Percentiles rank a stretch among this genome's conserved stretches.
Evolutionary conservation across 2,329 filamentous ascomycete genomes (phyloP).

Genomic region (Chrysoporthe austroafricana): DNA sequence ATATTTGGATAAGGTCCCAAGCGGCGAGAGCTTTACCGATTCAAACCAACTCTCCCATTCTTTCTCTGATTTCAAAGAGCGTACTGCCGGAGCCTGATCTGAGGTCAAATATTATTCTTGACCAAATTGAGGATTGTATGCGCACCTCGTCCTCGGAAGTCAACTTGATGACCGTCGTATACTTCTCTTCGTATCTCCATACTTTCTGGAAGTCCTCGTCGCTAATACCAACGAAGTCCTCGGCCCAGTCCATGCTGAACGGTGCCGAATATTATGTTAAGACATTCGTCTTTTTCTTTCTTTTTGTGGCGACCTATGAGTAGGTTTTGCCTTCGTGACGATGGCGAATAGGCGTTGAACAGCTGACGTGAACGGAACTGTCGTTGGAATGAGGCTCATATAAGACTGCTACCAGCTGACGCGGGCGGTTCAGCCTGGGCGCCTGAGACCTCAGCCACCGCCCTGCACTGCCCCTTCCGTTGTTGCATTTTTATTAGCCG

Average conservation of each 20-base stretch:
- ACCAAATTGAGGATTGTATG: background rate
- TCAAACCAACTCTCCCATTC: conserved; percentile 15
- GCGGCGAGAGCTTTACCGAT: conserved; percentile 10
- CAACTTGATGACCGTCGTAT: background rate
- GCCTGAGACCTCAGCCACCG: no score
- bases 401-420: background rate
- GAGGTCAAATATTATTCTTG: background rate
- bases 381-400: background rate
- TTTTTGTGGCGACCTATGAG: background rate
- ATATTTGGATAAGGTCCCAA: background rate
- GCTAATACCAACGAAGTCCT: background rate
- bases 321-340: no score
- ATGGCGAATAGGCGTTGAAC: background rate
- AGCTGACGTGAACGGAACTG: background rate
- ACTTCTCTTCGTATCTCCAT: conserved; percentile 9
- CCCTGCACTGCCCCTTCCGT: no score
- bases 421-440: background rate
- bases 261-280: background rate
- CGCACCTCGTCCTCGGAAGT: conserved; percentile 1
- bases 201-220: conserved; percentile 7
- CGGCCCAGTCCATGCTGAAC: conserved; percentile 9
- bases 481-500: no score
- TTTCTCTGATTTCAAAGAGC: conserved; percentile 21
- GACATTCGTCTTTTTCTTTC: background rate
- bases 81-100: background rate